Evolutionary conservation across 1,139 yeast species (phyloP).

Genomic region (Kodamaea sp.): DNA sequence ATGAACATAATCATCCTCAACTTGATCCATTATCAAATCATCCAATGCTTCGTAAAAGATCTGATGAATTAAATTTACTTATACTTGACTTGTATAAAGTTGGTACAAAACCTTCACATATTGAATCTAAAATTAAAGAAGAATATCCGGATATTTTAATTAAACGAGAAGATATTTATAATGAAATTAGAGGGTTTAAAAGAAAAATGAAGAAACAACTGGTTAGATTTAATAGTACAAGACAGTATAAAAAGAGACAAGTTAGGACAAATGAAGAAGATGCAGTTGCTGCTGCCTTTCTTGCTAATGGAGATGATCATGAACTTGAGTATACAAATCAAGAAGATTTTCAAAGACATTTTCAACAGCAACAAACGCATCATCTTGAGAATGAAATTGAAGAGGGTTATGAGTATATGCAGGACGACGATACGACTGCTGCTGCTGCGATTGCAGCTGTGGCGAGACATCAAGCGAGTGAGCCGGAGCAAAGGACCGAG

Average conservation of each 20-base stretch:
- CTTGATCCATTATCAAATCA: slow-evolving; percentile 54
- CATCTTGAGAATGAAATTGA: slow-evolving; percentile 7
- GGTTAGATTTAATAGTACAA: slow-evolving; percentile 5
- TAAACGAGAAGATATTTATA: slow-evolving; percentile 56
- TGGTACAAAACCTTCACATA: slow-evolving; percentile 58
- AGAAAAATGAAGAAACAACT: slow-evolving; percentile 47
- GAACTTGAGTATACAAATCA: slow-evolving; percentile 27
- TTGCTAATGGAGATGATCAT: slow-evolving; percentile 19
- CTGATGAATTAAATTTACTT: slow-evolving; percentile 50
- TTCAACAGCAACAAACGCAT: slow-evolving; percentile 17
- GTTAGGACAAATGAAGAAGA: slow-evolving; percentile 20
- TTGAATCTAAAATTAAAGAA: slow-evolving; percentile 50
- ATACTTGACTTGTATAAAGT: slow-evolving; percentile 52
- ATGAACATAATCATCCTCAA: slow-evolving; percentile 59
- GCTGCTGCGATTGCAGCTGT: slow-evolving; percentile 47
- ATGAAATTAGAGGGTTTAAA: slow-evolving; percentile 57
- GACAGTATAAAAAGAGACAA: not conserved
- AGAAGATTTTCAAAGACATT: slow-evolving; percentile 39
- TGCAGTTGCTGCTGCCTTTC: slow-evolving; percentile 18
- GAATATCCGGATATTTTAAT: slow-evolving; percentile 54
- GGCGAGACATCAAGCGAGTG: slow-evolving; percentile 15
- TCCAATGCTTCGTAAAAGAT: slow-evolving; percentile 55
- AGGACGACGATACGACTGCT: slow-evolving; percentile 27
- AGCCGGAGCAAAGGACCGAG: slow-evolving; percentile 22
- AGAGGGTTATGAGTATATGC: slow-evolving; percentile 13